phyloP scores from a whole-genome alignment of 306 rosid genomes.

The Carpinus fangiana region DNA sequence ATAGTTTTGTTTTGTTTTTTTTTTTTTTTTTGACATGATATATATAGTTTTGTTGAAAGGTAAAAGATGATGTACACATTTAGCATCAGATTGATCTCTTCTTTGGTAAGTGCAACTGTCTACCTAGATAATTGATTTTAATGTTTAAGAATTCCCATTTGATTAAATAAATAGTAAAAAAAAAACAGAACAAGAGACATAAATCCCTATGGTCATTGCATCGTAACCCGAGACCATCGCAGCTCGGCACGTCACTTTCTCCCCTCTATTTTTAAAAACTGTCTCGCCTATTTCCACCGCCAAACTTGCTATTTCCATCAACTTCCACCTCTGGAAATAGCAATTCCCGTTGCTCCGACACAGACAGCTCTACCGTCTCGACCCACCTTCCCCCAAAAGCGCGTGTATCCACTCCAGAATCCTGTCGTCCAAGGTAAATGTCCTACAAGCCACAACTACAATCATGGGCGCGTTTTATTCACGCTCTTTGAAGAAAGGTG shows the following conservation, averaged over 20 bases:
- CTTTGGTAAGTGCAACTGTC: too few relatives aligned
- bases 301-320: neutral
- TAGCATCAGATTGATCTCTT: too few relatives aligned
- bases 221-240: neutral
- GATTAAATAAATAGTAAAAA: too few relatives aligned
- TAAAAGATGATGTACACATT: too few relatives aligned
- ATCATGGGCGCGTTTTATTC: neutral
- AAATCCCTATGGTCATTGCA: too few relatives aligned
- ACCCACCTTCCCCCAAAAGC: neutral
- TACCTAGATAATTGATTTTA: too few relatives aligned
- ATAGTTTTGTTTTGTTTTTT: too few relatives aligned
- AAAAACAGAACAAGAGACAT: too few relatives aligned
- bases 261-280: neutral
- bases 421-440: neutral
- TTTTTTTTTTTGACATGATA: too few relatives aligned
- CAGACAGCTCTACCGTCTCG: neutral
- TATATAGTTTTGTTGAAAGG: too few relatives aligned
- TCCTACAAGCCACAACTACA: neutral
- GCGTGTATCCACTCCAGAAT: neutral
- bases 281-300: neutral
- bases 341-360: neutral
- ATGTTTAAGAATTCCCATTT: too few relatives aligned
- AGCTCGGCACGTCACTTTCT: slow-evolving; percentile 7
- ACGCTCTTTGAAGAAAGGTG: neutral
- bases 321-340: neutral